Percentiles rank a stretch among this genome's conserved stretches.
These are phyloP conservation scores for Ustanciosporium gigantosporum DNA, from an alignment of 1,284 basidiomycete species.

Conservation along the genomic window DNA sequence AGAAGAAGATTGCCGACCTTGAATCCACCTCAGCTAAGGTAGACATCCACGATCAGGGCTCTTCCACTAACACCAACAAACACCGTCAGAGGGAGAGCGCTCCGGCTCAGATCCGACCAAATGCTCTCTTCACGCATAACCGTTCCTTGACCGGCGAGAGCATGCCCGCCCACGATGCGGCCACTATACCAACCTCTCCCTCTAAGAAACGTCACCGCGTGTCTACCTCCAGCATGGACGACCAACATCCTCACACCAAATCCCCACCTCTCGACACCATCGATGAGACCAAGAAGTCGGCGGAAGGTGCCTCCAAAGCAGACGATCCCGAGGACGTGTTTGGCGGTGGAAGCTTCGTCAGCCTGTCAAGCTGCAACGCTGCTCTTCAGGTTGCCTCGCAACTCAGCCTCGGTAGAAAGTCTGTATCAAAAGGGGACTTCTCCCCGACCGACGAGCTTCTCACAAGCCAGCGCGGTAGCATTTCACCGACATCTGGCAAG, in stretches of 20 bases:
- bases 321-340: conserved; percentile 14
- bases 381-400: conserved; percentile 35
- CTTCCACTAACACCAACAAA: conserved; percentile 1
- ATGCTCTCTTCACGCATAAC: conserved; percentile 21
- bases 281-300: neutral
- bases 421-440: conserved; percentile 5
- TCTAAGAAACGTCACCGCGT: conserved; percentile 32
- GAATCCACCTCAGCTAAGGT: too few relatives aligned
- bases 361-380: conserved; percentile 38
- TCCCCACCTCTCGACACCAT: neutral
- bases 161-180: conserved; percentile 3
- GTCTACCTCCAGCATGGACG: conserved; percentile 7
- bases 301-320: neutral
- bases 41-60: neutral
- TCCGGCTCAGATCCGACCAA: conserved; percentile 11
- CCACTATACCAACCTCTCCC: conserved; percentile 4
- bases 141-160: conserved; percentile 37
- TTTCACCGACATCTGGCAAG: conserved; percentile 1
- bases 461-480: neutral
- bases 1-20: conserved; percentile 25
- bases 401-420: conserved; percentile 13
- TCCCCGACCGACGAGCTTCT: conserved; percentile 1
- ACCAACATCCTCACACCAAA: neutral
- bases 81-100: conserved; percentile 2
- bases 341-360: conserved; percentile 25